These are phyloP conservation scores for Pythium rhizo-oryzae DNA, from an alignment of 352 stramenopile genomes.

Conservation along the genomic window DNA sequence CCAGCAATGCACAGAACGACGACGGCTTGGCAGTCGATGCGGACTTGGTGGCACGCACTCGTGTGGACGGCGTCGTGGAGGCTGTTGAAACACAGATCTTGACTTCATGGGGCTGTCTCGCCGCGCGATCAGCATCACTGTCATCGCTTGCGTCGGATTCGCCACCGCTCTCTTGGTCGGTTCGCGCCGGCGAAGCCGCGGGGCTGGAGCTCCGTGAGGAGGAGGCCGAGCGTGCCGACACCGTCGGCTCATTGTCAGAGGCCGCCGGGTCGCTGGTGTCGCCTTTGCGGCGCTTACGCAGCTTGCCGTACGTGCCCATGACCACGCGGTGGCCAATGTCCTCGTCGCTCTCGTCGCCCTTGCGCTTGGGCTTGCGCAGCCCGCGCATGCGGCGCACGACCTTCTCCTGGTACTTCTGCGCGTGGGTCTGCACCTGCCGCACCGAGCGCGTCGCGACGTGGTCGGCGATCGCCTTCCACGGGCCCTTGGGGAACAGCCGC, in stretches of 20 bases:
- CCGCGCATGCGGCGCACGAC: conserved; percentile 62
- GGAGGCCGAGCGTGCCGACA: not conserved
- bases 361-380: conserved; percentile 74
- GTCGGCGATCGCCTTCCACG: conserved; percentile 75
- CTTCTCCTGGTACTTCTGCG: conserved; percentile 82
- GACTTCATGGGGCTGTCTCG: not conserved
- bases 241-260: not conserved
- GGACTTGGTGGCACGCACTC: not conserved
- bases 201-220: too few relatives aligned
- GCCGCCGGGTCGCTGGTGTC: not conserved
- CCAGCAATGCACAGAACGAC: conserved; percentile 20
- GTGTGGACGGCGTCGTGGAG: not conserved
- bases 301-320: conserved; percentile 29
- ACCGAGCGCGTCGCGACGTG: conserved; percentile 72
- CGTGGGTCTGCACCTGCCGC: conserved; percentile 74
- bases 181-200: not conserved
- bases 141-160: conserved; percentile 9
- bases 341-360: conserved; percentile 66
- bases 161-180: conserved; percentile 14
- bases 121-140: conserved; percentile 13
- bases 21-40: not conserved
- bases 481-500: conserved; percentile 67
- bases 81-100: conserved; percentile 12
- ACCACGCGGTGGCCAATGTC: conserved; percentile 31
- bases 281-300: conserved; percentile 25